Evolutionary conservation across 2,329 filamentous ascomycete genomes (phyloP), one percentile per base, ranked within the genome.

Genomic region (Cyanodermella asteris): DNA sequence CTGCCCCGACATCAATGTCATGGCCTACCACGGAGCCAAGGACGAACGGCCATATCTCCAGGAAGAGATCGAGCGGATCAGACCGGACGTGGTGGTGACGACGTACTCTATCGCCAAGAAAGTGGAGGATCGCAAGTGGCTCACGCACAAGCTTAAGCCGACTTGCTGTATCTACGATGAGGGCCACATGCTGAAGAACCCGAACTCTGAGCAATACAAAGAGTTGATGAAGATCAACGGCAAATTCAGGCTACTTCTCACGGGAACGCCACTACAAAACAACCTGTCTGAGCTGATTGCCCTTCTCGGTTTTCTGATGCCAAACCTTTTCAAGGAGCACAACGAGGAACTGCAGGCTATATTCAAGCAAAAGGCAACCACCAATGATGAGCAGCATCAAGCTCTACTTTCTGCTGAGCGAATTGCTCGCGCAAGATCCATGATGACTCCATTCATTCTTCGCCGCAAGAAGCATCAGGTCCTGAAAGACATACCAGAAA

Each of bases 401-500:
- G 75, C 80, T 2, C 62, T 94, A 7, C 55, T 97, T 2, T 91
- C 87, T 13, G 72, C 68, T 22, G 78, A 91, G 44, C 72, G 87
- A 20, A 87, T 94, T 29, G 66, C 68, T 29, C 66, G 82, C 22
- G 87, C 87, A 3, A 71, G 82, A 27, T 80, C 75, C 1, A 97
- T 97, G 56, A 67, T 97, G 40, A 80, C 82, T 13, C 87, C 87
- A 0, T 97, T 97, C 43, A 87, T 97, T 27, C 56, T 97, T 3
- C 78, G 91, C 33, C 67, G 87, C 6, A 84, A 87, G 51, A 97
- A 97, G 53, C 68, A 77, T 24, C 81, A 94, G 40, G 82, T 93
- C 6, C 60, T 94, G 22, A 59, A 62, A 23, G 74, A 87, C 40
- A 61, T 97, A 34, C 82, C 87, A 0, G 56, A 60, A 25, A 94